These are phyloP conservation scores for Rhizoclosmatium globosum DNA, from an alignment of 192 early-diverging fungal species.

Conservation along the genomic window DNA sequence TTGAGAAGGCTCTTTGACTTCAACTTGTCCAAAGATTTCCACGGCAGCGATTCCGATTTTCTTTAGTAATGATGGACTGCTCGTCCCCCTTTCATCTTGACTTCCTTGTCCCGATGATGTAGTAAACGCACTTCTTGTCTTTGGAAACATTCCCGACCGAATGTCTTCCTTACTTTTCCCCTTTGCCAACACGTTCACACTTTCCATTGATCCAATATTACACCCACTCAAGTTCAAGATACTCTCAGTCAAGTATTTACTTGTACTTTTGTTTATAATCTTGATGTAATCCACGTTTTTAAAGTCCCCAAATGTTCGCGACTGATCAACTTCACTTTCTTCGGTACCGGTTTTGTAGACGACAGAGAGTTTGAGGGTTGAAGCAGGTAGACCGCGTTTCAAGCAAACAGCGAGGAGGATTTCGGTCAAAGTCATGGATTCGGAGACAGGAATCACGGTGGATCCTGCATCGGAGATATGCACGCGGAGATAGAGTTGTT, in stretches of 20 bases:
- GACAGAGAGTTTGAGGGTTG: background rate
- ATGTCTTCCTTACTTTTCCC: background rate
- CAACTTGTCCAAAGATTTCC: too few species aligned
- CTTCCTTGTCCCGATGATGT: background rate
- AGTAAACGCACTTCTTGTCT: background rate
- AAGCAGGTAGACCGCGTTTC: constrained; percentile 28
- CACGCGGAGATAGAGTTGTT: constrained; percentile 39
- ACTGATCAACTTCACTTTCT: background rate
- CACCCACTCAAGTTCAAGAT: background rate
- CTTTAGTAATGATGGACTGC: too few species aligned
- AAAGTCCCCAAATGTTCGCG: background rate
- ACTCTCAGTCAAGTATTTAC: background rate
- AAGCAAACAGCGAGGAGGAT: constrained; percentile 51
- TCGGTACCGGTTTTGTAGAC: constrained; percentile 8
- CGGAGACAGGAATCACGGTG: constrained; percentile 51
- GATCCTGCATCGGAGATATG: constrained; percentile 52
- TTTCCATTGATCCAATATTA: background rate
- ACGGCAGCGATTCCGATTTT: too few species aligned
- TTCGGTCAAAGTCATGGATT: constrained; percentile 56
- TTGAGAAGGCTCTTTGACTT: too few species aligned
- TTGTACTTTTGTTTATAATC: constrained; percentile 2
- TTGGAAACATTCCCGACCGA: constrained; percentile 3
- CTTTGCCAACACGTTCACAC: background rate
- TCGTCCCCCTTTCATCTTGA: background rate
- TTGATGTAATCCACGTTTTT: constrained; percentile 16